These are phyloP conservation scores for Eremothecium sinecaudum DNA, from an alignment of 1,139 yeast species.

Conservation along the genomic window DNA sequence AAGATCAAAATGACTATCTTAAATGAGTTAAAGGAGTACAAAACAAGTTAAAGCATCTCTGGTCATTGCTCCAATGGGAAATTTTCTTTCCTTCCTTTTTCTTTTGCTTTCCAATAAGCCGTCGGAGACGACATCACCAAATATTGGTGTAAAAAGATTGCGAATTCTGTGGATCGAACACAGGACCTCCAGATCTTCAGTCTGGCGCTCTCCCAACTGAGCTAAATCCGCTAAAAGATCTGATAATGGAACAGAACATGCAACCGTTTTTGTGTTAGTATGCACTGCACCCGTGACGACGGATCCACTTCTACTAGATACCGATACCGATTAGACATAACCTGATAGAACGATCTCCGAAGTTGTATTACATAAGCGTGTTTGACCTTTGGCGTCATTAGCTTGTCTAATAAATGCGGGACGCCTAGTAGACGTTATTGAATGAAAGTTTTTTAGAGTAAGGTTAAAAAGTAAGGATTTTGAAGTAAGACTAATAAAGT, in stretches of 20 bases:
- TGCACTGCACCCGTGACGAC: not conserved
- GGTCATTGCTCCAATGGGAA: slow-evolving; percentile 5
- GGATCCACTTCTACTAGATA: not conserved
- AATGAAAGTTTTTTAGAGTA: too few species aligned
- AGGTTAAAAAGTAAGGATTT: too few species aligned
- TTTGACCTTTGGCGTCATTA: too few species aligned
- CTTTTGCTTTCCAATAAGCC: slow-evolving; percentile 49
- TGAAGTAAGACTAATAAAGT: too few species aligned
- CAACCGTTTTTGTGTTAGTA: not conserved
- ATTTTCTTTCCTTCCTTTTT: slow-evolving; percentile 29
- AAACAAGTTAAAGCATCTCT: slow-evolving; percentile 4
- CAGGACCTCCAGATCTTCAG: slow-evolving; percentile 68
- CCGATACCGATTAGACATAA: too few species aligned
- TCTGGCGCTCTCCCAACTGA: slow-evolving; percentile 17
- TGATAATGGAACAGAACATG: not conserved
- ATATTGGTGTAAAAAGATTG: slow-evolving; percentile 33
- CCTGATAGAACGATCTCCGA: too few species aligned
- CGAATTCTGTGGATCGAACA: slow-evolving; percentile 91
- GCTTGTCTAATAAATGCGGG: too few species aligned
- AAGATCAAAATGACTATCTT: slow-evolving; percentile 3
- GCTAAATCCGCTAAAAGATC: slow-evolving; percentile 11
- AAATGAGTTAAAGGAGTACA: slow-evolving; percentile 6
- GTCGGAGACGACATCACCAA: slow-evolving; percentile 5
- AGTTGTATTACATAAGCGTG: too few species aligned
- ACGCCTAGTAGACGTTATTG: too few species aligned